These are phyloP conservation scores for Aureobasidium sp. DNA, from an alignment of 2,329 filamentous ascomycete genomes.

Conservation along the genomic window DNA sequence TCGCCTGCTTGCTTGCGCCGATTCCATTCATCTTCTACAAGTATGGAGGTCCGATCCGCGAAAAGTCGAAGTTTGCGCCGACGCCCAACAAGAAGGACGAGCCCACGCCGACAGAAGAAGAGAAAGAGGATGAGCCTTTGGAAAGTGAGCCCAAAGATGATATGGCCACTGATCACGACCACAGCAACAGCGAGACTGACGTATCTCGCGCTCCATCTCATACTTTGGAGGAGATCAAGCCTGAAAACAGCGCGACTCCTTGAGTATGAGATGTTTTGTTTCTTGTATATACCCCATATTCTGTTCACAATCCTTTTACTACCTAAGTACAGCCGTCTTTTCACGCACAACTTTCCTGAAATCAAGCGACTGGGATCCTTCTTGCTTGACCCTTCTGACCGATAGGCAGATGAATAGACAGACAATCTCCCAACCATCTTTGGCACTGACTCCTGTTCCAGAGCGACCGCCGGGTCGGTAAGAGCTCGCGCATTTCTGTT, in stretches of 20 bases:
- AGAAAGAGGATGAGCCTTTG: not conserved
- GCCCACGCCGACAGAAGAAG: not conserved
- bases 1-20: conserved; percentile 30
- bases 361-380: no score
- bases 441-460: not conserved
- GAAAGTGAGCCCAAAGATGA: conserved; percentile 4
- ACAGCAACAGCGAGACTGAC: conserved; percentile 1
- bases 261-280: not conserved
- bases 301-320: not conserved
- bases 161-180: not conserved
- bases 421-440: not conserved
- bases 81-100: conserved; percentile 17
- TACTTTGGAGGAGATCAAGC: not conserved
- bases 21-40: conserved; percentile 30
- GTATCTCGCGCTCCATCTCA: conserved; percentile 3
- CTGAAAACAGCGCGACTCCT: not conserved
- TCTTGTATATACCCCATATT: not conserved
- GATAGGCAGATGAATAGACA: not conserved
- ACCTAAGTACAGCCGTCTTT: not conserved
- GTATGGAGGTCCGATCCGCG: conserved; percentile 25
- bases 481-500: not conserved
- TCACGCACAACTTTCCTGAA: no score
- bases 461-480: not conserved
- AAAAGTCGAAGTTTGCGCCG: conserved; percentile 24
- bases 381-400: no score